These are phyloP conservation scores for Aaosphaeria pasadenensis DNA, from an alignment of 2,329 filamentous ascomycete species.

Conservation along the genomic window DNA sequence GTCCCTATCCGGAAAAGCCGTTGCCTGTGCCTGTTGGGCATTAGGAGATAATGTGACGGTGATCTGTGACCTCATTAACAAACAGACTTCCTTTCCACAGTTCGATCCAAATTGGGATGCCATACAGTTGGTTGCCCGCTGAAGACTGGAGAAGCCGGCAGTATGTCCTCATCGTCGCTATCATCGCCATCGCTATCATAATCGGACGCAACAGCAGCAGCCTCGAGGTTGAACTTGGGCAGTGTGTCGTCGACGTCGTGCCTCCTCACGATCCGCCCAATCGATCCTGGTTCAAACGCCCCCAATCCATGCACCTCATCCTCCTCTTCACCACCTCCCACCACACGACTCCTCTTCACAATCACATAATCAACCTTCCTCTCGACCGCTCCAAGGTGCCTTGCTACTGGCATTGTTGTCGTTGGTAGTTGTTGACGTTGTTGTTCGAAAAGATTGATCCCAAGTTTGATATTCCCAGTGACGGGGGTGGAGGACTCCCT, in stretches of 20 bases:
- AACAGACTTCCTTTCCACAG: too few species aligned
- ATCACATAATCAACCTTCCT: slow-evolving; percentile 26
- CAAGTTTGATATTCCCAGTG: slow-evolving; percentile 6
- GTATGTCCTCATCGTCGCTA: slow-evolving; percentile 11
- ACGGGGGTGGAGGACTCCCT: slow-evolving; percentile 19
- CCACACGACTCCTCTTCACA: slow-evolving; percentile 18
- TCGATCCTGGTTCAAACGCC: too few species aligned
- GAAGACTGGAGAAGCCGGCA: background rate
- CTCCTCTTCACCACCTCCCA: slow-evolving; percentile 8
- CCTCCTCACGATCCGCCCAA: slow-evolving; percentile 9
- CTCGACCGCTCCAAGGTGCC: slow-evolving; percentile 13
- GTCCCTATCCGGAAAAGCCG: background rate
- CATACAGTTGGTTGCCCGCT: too few species aligned
- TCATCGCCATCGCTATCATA: slow-evolving; percentile 9
- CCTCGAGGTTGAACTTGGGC: too few species aligned
- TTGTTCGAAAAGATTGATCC: too few species aligned
- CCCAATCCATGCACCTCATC: background rate
- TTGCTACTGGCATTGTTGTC: slow-evolving; percentile 26
- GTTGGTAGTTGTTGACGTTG: too few species aligned
- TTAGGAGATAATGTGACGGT: background rate
- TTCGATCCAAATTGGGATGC: too few species aligned
- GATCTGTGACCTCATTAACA: background rate
- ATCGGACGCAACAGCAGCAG: background rate
- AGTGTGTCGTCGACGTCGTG: slow-evolving; percentile 6
- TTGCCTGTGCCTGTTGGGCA: background rate